Percentiles rank a stretch among this genome's conserved stretches.
Evolutionary conservation across 805 yeast species (phyloP).

Genomic region (Kodamaea leandrae): DNA sequence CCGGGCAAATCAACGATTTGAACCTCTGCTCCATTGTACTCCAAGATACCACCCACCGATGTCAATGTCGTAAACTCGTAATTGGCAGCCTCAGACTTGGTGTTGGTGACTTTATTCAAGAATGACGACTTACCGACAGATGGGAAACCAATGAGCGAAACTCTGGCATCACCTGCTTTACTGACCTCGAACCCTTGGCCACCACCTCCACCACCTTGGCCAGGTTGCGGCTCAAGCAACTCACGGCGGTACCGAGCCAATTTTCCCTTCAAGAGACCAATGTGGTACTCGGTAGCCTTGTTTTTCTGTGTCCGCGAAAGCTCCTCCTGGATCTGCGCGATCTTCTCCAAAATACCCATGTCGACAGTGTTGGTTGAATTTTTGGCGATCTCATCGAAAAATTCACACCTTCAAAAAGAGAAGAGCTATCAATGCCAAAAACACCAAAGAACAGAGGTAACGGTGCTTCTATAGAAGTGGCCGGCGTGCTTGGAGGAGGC

Average conservation of each 20-base stretch:
- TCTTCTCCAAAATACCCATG: slow-evolving; percentile 54
- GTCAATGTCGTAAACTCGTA: slow-evolving; percentile 96
- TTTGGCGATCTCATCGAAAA: slow-evolving; percentile 7
- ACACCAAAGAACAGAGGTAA: slow-evolving; percentile 16
- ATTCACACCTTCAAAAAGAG: neutral
- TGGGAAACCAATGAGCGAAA: slow-evolving; percentile 93
- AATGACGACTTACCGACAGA: slow-evolving; percentile 96
- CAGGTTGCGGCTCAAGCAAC: slow-evolving; percentile 84
- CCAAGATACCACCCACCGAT: slow-evolving; percentile 93
- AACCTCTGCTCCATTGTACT: slow-evolving; percentile 94
- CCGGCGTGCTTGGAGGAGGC: slow-evolving; percentile 31
- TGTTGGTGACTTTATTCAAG: slow-evolving; percentile 83
- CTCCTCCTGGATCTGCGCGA: slow-evolving; percentile 87
- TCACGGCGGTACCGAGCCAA: slow-evolving; percentile 90
- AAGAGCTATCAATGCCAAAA: slow-evolving; percentile 16
- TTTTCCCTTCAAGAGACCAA: slow-evolving; percentile 92
- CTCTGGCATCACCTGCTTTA: slow-evolving; percentile 95
- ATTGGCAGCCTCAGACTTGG: slow-evolving; percentile 91
- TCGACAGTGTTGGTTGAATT: neutral
- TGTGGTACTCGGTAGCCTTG: slow-evolving; percentile 96
- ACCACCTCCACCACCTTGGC: slow-evolving; percentile 64
- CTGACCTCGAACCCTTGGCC: slow-evolving; percentile 93
- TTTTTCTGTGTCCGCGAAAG: slow-evolving; percentile 94
- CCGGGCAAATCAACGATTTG: slow-evolving; percentile 98
- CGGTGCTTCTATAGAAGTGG: slow-evolving; percentile 25